Evolutionary conservation across 371 early-diverging fungal species (phyloP).

Genomic region (Mucor ambiguus): DNA sequence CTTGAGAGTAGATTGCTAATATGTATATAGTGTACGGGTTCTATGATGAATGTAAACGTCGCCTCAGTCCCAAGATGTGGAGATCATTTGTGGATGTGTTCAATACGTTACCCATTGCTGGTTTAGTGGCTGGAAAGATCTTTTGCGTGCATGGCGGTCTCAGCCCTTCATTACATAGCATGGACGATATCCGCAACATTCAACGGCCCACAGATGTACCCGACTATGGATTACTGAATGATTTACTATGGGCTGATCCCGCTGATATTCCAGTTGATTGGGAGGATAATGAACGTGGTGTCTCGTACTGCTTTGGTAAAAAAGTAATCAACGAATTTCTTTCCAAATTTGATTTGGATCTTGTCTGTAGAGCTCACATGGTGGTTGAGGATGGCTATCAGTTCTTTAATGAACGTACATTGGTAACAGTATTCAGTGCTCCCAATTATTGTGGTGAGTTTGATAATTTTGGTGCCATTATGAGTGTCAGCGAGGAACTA

Average conservation of each 20-base stretch:
- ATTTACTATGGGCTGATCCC: slow-evolving; percentile 94
- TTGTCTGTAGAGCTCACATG: slow-evolving; percentile 97
- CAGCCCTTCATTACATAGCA: slow-evolving; percentile 79
- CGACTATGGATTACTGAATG: slow-evolving; percentile 86
- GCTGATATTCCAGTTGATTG: slow-evolving; percentile 80
- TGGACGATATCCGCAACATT: slow-evolving; percentile 95
- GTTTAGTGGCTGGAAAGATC: slow-evolving; percentile 95
- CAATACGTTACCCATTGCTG: slow-evolving; percentile 97
- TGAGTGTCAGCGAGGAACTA: slow-evolving; percentile 94
- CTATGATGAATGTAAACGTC: slow-evolving; percentile 98
- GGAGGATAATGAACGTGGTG: slow-evolving; percentile 99
- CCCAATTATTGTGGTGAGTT: slow-evolving; percentile 99
- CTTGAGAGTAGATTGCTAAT: background rate
- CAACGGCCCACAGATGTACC: slow-evolving; percentile 96
- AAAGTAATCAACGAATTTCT: slow-evolving; percentile 89
- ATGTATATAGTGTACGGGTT: slow-evolving; percentile 88
- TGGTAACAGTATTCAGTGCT: slow-evolving; percentile 98
- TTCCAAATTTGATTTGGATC: slow-evolving; percentile 78
- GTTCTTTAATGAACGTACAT: slow-evolving; percentile 93
- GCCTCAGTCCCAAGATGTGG: slow-evolving; percentile 95
- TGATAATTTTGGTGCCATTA: slow-evolving; percentile 96
- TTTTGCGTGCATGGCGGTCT: slow-evolving; percentile 99
- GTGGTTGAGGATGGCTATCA: slow-evolving; percentile 99
- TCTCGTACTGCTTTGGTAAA: slow-evolving; percentile 94
- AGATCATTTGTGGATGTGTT: slow-evolving; percentile 98